phyloP scores from a whole-genome alignment of 2,329 filamentous ascomycete species.

The Neurospora sp. region DNA sequence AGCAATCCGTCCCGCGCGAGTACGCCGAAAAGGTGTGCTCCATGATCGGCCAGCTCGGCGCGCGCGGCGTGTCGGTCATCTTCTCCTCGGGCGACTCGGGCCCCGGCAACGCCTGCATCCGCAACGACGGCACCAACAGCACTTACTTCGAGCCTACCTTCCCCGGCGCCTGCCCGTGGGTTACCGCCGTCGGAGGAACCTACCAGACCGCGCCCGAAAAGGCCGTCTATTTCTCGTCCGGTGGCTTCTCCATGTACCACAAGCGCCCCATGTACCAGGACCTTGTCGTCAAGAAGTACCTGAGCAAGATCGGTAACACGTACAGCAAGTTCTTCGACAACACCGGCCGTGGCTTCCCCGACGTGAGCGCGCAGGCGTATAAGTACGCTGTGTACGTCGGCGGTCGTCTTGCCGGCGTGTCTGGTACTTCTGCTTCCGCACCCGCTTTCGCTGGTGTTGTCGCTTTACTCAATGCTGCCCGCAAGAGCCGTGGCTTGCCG shows the following conservation, averaged over 20 bases:
- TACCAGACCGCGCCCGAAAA: constrained; percentile 23
- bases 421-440: constrained; percentile 27
- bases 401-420: constrained; percentile 13
- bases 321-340: constrained; percentile 35
- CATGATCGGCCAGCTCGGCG: constrained; percentile 55
- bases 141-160: constrained; percentile 44
- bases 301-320: constrained; percentile 29
- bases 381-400: constrained; percentile 20
- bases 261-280: constrained; percentile 31
- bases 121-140: constrained; percentile 41
- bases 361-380: constrained; percentile 45
- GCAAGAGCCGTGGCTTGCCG: constrained; percentile 24
- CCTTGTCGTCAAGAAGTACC: constrained; percentile 26
- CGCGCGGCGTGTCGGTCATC: constrained; percentile 56
- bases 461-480: constrained; percentile 33
- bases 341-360: constrained; percentile 35
- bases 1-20: constrained; percentile 51
- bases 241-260: constrained; percentile 40
- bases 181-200: constrained; percentile 52
- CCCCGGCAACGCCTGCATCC: constrained; percentile 49
- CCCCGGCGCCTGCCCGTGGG: constrained; percentile 46
- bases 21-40: constrained; percentile 55
- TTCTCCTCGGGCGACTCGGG: constrained; percentile 52
- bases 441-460: constrained; percentile 33
- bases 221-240: constrained; percentile 24